A percentile compares a stretch with the other conserved stretches of the same genome.
These are phyloP conservation scores for Jaenimonas drosophilae DNA, from an alignment of 208 protist genomes.

Conservation along the genomic window DNA sequence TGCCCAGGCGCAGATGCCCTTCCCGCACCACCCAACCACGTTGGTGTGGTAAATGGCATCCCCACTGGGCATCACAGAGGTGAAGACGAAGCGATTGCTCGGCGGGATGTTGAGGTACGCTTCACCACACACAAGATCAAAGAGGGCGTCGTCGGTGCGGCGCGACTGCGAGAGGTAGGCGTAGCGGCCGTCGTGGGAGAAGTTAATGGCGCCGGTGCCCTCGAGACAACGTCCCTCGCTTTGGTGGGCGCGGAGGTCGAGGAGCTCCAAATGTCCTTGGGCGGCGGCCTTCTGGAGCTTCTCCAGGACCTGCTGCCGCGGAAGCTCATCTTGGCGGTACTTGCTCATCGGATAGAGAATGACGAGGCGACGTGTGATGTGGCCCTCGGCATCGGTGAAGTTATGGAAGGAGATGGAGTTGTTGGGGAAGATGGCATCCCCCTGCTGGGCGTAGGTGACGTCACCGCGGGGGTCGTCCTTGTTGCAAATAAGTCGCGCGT, in stretches of 20 bases:
- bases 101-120: slow-evolving; percentile 16
- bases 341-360: slow-evolving; percentile 31
- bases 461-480: neutral
- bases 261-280: slow-evolving; percentile 2
- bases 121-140: slow-evolving; percentile 8
- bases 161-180: slow-evolving; percentile 10
- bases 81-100: slow-evolving; percentile 15
- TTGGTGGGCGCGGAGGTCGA: slow-evolving; percentile 16
- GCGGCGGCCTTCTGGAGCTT: neutral
- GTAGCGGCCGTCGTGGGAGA: slow-evolving; percentile 14
- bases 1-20: slow-evolving; percentile 69
- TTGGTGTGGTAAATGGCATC: slow-evolving; percentile 59
- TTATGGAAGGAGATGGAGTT: slow-evolving; percentile 31
- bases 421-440: slow-evolving; percentile 14
- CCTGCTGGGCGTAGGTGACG: slow-evolving; percentile 3
- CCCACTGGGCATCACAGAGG: slow-evolving; percentile 10
- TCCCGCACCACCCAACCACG: slow-evolving; percentile 63
- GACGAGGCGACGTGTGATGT: slow-evolving; percentile 13
- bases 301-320: slow-evolving; percentile 6
- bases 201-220: slow-evolving; percentile 16
- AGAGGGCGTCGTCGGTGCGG: slow-evolving; percentile 3
- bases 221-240: slow-evolving; percentile 2
- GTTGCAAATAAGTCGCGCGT: neutral
- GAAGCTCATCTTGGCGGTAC: slow-evolving; percentile 18
- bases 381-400: slow-evolving; percentile 15